Evolutionary conservation across 805 yeast species (phyloP), one percentile per base, ranked within the genome.

Genomic region (Wickerhamiella alocasiicola): DNA sequence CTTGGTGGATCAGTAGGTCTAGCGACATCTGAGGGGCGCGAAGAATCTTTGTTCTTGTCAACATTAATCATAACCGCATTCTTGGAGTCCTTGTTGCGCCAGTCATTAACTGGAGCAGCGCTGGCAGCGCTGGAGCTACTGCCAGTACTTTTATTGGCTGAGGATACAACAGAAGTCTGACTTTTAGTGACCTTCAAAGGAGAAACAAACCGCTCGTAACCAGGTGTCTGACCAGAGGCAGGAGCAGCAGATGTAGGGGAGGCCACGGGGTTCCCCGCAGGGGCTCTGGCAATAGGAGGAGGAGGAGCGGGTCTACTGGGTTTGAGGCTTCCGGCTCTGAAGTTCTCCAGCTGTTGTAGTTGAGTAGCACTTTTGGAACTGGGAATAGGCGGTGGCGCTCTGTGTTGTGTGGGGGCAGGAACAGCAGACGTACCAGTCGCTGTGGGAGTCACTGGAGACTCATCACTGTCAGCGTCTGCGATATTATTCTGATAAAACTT

Each of bases 401-500:
- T 38, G 43, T 20, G 13, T 12, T 12, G 23, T 9, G 24, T 17
- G n/a, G 21, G 34, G 18, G 31, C 15, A 17, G 31, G 18, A 9
- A 24, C 24, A 9, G 6, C n/a, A 3, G 25, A 19, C 19, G 20
- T 27, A n/a, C 7, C 31, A 7, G 12, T 6, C 13, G 31, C 6
- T 16, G 9, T 15, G 12, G 16, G 6, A 15, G 30, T 15, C 30
- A 17, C 39, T 15, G 34, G 28, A 6, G 46, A 27, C 16, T 15
- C 34, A 19, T 36, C 38, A 9, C 35, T 39, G 27, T 41, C 33
- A 16, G 44, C 50, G n/a, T n/a, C n/a, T 36, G 48, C 58, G 42
- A 51, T 54, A 44, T 44, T 57, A 41, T 34, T 54, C 42, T 43
- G 59, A 59, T 84, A 84, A 55, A 84, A 84, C 32, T 82, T 84